These are phyloP conservation scores for Vicia sativa DNA, from an alignment of 306 rosid genomes.

Conservation along the genomic window DNA sequence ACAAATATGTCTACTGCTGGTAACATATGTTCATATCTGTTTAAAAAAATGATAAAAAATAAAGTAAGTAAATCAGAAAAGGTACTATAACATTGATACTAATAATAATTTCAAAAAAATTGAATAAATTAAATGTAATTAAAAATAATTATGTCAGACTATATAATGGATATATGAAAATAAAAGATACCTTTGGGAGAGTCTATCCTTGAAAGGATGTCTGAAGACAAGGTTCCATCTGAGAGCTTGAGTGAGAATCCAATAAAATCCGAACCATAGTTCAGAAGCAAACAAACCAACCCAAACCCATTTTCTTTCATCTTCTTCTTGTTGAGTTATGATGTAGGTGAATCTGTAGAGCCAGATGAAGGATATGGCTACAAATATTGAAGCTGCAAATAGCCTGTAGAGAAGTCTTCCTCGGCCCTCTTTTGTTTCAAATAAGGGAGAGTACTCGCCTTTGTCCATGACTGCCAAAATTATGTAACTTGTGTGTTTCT, in stretches of 20 bases:
- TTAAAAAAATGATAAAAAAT: background rate
- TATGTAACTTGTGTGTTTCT: background rate
- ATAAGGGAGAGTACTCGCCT: conserved; percentile 42
- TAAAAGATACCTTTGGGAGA: conserved; percentile 58
- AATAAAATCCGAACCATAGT: conserved; percentile 80
- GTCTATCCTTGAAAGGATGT: conserved; percentile 56
- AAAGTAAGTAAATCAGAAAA: background rate
- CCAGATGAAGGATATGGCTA: conserved; percentile 71
- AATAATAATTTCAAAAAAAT: too few species aligned
- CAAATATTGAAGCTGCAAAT: conserved; percentile 52
- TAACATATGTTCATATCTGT: conserved; percentile 56
- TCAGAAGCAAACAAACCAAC: conserved; percentile 67
- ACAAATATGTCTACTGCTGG: conserved; percentile 80
- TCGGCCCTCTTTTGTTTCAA: conserved; percentile 56
- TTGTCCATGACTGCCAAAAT: conserved; percentile 25
- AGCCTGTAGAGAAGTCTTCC: conserved; percentile 51
- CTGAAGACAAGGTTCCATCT: conserved; percentile 69
- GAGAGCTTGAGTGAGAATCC: conserved; percentile 67
- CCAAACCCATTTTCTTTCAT: conserved; percentile 60
- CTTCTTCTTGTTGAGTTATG: conserved; percentile 32
- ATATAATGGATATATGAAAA: background rate
- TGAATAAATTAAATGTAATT: too few species aligned
- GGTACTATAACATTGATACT: too few species aligned
- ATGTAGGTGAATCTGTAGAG: conserved; percentile 54
- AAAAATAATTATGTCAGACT: too few species aligned